Base-by-base conservation (phyloP, 805 yeast species). In the Naumovozyma baii region DNA sequence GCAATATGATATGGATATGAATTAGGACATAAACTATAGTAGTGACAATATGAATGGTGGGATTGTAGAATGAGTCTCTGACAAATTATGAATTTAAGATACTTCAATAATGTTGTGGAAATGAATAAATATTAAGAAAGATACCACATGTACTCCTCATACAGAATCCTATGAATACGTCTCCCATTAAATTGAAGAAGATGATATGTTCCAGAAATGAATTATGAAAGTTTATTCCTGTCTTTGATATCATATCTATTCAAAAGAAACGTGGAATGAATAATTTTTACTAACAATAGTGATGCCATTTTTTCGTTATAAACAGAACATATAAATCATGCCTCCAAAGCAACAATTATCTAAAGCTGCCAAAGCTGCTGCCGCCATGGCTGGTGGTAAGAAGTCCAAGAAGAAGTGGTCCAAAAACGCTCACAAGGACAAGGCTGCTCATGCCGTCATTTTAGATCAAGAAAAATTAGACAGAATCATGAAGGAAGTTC, bases 341-440 rank as follows among this genome's bases (percentile, higher is more conserved):
- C 95, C 96, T 74, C 96, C 96, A 79, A 90, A 90, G 78, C 77
- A 85, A 76, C 96, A 90, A 81, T 88, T 86, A 74, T 83, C 96
- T 67, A 90, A 90, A 79, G 96, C 96, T 74, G 96, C 96, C 68
- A 90, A 90, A 80, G 96, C 96, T 68, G 96, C 97, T 67, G 97
- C 97, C 78, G 97, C 96, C 72, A 78, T 86, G 82, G 96, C 96
- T 72, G 96, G 96, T 83, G 95, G 96, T 82, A 88, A 88, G 84
- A 87, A 90, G 70, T 86, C 95, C 74, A 92, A 92, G 87, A 90
- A 92, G 94, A 92, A 92, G 95, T 92, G 97, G 98, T 84, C 94
- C 83, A 88, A 90, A 82, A 96, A 96, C 74, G 87, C 94, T 82
- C 95, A 87, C 73, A 92, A 94, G 88, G 99, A 92, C 76, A 90